phyloP scores from a whole-genome alignment of 441 rosid species.

The Pelargonium fulgidum region DNA sequence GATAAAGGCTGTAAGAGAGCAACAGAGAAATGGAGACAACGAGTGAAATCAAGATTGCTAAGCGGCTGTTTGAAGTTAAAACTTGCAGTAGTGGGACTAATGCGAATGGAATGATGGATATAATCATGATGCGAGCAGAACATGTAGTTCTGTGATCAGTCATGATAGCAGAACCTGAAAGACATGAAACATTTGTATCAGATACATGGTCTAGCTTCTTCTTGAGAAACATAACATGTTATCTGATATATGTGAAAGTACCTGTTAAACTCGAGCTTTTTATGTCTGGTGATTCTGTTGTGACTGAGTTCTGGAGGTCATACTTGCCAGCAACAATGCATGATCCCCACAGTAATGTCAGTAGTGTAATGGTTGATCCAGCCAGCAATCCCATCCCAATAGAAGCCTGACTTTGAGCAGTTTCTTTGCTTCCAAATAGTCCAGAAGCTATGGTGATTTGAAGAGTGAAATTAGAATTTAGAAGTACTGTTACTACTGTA shows the following conservation, averaged over 20 bases:
- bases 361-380: not conserved
- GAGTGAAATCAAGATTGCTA: slow-evolving; percentile 24
- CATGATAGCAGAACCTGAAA: slow-evolving; percentile 26
- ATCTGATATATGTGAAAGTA: not conserved
- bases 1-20: slow-evolving; percentile 26
- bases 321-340: not conserved
- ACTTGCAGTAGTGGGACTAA: slow-evolving; percentile 20
- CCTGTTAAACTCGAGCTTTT: not conserved
- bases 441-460: not conserved
- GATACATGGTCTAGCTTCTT: not conserved
- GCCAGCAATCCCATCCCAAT: slow-evolving; percentile 3
- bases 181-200: not conserved
- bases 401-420: not conserved
- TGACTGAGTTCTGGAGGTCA: not conserved
- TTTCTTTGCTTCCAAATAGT: slow-evolving; percentile 2
- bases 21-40: slow-evolving; percentile 21
- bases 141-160: slow-evolving; percentile 15
- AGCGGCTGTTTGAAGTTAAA: slow-evolving; percentile 18
- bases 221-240: not conserved
- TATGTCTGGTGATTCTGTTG: not conserved
- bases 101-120: slow-evolving; percentile 24
- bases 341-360: slow-evolving; percentile 2
- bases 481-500: too few relatives aligned
- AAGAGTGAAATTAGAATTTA: not conserved
- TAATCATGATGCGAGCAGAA: slow-evolving; percentile 24